phyloP scores from a whole-genome alignment of 768 basidiomycete genomes.

The Suillus paluster region DNA sequence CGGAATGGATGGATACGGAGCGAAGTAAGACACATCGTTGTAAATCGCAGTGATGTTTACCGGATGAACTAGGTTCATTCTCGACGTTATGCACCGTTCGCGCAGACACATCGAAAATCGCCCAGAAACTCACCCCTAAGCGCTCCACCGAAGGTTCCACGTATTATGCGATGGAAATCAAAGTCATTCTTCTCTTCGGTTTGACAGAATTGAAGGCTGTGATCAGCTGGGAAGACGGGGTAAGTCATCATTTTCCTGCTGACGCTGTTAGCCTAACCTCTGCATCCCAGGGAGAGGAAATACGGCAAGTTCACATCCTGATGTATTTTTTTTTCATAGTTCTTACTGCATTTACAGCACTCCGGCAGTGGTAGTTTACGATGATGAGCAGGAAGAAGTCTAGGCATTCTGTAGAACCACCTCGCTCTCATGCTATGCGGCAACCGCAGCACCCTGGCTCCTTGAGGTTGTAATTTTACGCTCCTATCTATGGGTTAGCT shows the following conservation, averaged over 20 bases:
- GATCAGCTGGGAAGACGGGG: constrained; percentile 54
- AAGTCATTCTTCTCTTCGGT: constrained; percentile 53
- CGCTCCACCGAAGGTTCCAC: constrained; percentile 24
- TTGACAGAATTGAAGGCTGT: constrained; percentile 57
- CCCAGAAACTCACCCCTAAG: constrained; percentile 25
- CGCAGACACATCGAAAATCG: constrained; percentile 38
- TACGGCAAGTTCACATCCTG: constrained; percentile 30
- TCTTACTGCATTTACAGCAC: constrained; percentile 19
- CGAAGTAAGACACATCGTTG: constrained; percentile 24
- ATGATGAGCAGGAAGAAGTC: constrained; percentile 22
- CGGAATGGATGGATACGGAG: constrained; percentile 40
- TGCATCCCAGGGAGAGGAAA: constrained; percentile 39
- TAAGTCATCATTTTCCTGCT: constrained; percentile 29
- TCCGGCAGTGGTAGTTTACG: constrained; percentile 36
- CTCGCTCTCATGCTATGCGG: background rate
- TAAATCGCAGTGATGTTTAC: background rate
- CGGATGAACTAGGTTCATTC: constrained; percentile 30
- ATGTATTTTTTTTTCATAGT: background rate
- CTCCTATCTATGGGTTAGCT: background rate
- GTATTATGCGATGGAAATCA: constrained; percentile 34
- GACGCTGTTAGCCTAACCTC: constrained; percentile 1
- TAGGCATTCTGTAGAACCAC: background rate
- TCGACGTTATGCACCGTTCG: constrained; percentile 39
- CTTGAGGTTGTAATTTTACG: constrained; percentile 7
- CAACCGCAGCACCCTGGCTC: background rate